Percentiles rank a stretch among this genome's conserved stretches.
Evolutionary conservation across 805 yeast genomes (phyloP).

Genomic region (Metahyphopichia silvanorum): DNA sequence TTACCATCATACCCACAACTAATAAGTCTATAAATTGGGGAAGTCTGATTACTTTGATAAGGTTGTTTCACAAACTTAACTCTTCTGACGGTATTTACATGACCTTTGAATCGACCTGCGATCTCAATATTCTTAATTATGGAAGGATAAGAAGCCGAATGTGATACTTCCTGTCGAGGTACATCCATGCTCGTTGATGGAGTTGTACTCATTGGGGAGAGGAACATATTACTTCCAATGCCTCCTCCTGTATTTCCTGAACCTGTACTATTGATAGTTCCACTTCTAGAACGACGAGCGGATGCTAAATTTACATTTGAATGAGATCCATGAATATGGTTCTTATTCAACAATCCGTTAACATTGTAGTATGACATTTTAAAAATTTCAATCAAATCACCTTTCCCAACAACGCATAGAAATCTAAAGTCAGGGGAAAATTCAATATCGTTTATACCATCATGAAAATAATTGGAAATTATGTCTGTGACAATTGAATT

Average conservation of each 20-base stretch:
- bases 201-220: slow-evolving; percentile 19
- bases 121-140: slow-evolving; percentile 34
- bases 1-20: slow-evolving; percentile 41
- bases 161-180: slow-evolving; percentile 3
- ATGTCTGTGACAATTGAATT: slow-evolving; percentile 44
- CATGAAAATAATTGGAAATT: slow-evolving; percentile 59
- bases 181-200: slow-evolving; percentile 21
- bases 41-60: slow-evolving; percentile 13
- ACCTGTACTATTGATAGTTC: slow-evolving; percentile 30
- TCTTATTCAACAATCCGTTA: slow-evolving; percentile 26
- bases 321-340: slow-evolving; percentile 3
- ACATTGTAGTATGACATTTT: slow-evolving; percentile 40
- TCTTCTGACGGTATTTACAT: slow-evolving; percentile 31
- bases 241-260: slow-evolving; percentile 7
- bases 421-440: slow-evolving; percentile 49
- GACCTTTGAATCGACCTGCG: slow-evolving; percentile 37
- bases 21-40: slow-evolving; percentile 27
- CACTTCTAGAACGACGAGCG: slow-evolving; percentile 34
- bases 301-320: background rate
- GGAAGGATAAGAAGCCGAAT: slow-evolving; percentile 22
- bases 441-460: slow-evolving; percentile 52
- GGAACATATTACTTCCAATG: slow-evolving; percentile 8
- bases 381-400: slow-evolving; percentile 45
- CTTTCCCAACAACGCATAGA: slow-evolving; percentile 49
- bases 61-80: slow-evolving; percentile 26